These are phyloP conservation scores for Rhodotorula sp. DNA, from an alignment of 1,284 basidiomycete species.

Conservation along the genomic window DNA sequence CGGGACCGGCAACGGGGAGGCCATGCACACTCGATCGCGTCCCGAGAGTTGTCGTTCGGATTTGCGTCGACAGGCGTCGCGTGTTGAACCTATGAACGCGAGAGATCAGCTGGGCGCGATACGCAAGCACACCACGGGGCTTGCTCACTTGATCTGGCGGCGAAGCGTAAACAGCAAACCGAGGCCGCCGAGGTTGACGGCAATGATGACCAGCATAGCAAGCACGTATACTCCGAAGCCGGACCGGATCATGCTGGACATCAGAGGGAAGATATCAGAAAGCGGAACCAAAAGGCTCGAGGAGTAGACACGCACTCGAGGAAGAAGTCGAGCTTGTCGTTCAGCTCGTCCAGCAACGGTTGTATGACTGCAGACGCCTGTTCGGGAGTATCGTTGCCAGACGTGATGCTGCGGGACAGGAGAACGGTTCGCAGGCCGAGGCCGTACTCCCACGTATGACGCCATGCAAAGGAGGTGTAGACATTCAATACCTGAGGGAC, in stretches of 20 bases:
- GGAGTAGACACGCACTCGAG: neutral
- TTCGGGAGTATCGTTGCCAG: neutral
- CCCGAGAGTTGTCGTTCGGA: neutral
- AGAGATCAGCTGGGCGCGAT: neutral
- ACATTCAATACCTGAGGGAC: neutral
- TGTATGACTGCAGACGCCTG: neutral
- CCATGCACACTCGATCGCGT: neutral
- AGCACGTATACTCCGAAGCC: conserved; percentile 8
- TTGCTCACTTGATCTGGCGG: conserved; percentile 17
- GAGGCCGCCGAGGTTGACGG: conserved; percentile 23
- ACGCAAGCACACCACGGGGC: neutral
- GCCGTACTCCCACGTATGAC: neutral
- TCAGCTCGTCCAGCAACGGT: neutral
- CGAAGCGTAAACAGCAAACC: conserved; percentile 22
- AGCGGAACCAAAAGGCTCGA: neutral
- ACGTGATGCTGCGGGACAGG: too few species aligned
- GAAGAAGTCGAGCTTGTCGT: conserved; percentile 10
- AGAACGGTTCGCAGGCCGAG: neutral
- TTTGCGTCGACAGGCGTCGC: conserved; percentile 4
- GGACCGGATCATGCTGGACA: conserved; percentile 6
- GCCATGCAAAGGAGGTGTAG: conserved; percentile 5
- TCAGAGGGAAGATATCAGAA: neutral
- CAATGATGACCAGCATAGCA: conserved; percentile 1
- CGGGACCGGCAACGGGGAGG: neutral
- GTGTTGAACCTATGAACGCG: conserved; percentile 8